Conservation (phyloP, 2,329 filamentous ascomycete species). For the Clathrospora elynae region DNA sequence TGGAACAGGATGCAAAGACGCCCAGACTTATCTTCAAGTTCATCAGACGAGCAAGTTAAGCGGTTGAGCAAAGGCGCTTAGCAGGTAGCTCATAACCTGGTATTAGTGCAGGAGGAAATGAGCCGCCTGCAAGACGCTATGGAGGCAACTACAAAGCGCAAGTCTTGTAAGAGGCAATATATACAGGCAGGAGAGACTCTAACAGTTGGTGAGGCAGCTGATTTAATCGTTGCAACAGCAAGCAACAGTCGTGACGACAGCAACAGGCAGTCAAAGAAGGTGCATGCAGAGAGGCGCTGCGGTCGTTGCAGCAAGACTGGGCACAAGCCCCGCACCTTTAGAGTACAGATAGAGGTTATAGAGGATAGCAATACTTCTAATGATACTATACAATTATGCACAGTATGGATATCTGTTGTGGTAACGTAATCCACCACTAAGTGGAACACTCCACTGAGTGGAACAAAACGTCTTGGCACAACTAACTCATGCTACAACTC, state of each 20-base stretch:
- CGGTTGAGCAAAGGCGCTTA: conserved; percentile 15
- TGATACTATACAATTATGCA: no score
- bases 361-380: no score
- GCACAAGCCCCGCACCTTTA: no score
- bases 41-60: conserved; percentile 7
- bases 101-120: conserved; percentile 8
- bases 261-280: no score
- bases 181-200: conserved; percentile 1
- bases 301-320: no score
- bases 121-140: neutral
- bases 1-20: conserved; percentile 8
- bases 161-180: neutral
- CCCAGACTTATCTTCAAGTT: conserved; percentile 9
- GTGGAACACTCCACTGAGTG: neutral
- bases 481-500: no score
- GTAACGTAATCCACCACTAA: conserved; percentile 7
- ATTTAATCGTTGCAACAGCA: neutral
- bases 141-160: neutral
- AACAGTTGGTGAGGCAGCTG: neutral
- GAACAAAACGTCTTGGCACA: no score
- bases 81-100: conserved; percentile 10
- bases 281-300: no score
- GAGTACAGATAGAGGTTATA: no score
- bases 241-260: neutral
- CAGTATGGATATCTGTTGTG: no score